A percentile compares a stretch with the other conserved stretches of the same genome.
phyloP scores from a whole-genome alignment of 176 grass and related monocot genomes.

The Rhynchospora breviuscula region DNA sequence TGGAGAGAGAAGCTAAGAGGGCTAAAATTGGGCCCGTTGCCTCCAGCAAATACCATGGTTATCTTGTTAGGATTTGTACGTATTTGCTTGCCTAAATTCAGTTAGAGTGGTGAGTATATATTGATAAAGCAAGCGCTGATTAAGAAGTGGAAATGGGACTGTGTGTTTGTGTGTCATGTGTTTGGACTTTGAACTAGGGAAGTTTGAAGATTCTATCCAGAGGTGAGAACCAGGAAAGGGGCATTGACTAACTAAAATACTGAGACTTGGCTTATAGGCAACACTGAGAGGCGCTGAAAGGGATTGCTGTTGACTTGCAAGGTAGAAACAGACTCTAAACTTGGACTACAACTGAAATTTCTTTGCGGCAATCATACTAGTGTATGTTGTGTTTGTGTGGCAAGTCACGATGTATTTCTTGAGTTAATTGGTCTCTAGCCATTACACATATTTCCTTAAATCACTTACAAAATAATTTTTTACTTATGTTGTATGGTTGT shows the following conservation, averaged over 20 bases:
- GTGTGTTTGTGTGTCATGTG: not conserved
- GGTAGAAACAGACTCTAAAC: not conserved
- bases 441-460: too few relatives aligned
- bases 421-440: too few relatives aligned
- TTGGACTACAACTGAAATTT: not conserved
- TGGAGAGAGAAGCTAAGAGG: conserved; percentile 29
- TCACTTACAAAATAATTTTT: too few relatives aligned
- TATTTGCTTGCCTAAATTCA: conserved; percentile 1
- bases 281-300: not conserved
- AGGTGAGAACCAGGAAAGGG: not conserved
- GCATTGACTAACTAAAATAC: not conserved
- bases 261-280: not conserved
- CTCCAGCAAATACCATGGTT: conserved; percentile 9
- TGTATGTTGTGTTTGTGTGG: not conserved
- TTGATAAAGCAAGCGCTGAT: not conserved
- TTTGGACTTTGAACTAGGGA: conserved; percentile 1
- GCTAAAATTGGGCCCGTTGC: not conserved
- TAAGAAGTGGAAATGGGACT: not conserved
- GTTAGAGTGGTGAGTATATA: conserved; percentile 7
- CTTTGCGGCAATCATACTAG: not conserved
- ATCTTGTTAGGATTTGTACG: conserved; percentile 1
- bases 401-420: not conserved
- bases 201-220: not conserved
- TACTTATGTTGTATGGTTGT: too few relatives aligned
- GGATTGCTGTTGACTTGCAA: conserved; percentile 8